Evolutionary conservation across 192 early-diverging fungal genomes (phyloP).

Genomic region (Mortierella alpina): DNA sequence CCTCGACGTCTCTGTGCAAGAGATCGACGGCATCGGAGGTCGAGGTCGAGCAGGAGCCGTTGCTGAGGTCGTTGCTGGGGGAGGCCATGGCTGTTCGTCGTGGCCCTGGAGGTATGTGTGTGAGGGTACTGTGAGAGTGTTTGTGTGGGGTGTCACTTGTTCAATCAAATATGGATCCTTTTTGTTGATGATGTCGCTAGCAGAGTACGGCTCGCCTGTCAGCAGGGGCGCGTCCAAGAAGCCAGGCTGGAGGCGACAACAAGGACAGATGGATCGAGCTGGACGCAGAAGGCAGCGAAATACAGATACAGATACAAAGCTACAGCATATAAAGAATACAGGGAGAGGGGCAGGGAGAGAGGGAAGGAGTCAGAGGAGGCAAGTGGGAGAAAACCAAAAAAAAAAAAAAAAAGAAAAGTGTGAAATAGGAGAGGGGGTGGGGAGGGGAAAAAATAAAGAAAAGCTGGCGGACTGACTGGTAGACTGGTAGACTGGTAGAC

Average conservation of each 20-base stretch:
- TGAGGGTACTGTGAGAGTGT: too few relatives aligned
- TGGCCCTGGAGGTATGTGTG: too few relatives aligned
- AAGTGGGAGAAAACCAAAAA: not conserved
- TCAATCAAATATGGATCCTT: too few relatives aligned
- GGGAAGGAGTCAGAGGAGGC: not conserved
- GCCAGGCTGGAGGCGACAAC: too few relatives aligned
- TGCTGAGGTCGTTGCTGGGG: not conserved
- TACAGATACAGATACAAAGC: too few relatives aligned
- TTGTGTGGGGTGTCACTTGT: too few relatives aligned
- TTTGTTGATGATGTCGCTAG: too few relatives aligned
- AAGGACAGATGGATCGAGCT: too few relatives aligned
- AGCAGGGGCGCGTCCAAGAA: too few relatives aligned
- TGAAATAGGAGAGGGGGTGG: not conserved
- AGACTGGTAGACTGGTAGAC: not conserved
- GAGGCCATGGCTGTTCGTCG: not conserved
- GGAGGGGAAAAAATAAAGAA: not conserved
- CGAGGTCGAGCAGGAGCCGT: slow-evolving; percentile 17
- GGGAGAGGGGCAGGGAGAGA: slow-evolving; percentile 1
- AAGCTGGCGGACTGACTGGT: not conserved
- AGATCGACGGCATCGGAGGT: not conserved
- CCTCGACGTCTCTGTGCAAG: slow-evolving; percentile 6
- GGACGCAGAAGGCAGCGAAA: too few relatives aligned
- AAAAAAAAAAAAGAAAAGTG: not conserved
- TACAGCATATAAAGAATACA: not conserved
- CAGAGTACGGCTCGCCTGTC: too few relatives aligned